phyloP scores from a whole-genome alignment of 169 alveolate genomes.

The Pseudocohnilembus persalinus region DNA sequence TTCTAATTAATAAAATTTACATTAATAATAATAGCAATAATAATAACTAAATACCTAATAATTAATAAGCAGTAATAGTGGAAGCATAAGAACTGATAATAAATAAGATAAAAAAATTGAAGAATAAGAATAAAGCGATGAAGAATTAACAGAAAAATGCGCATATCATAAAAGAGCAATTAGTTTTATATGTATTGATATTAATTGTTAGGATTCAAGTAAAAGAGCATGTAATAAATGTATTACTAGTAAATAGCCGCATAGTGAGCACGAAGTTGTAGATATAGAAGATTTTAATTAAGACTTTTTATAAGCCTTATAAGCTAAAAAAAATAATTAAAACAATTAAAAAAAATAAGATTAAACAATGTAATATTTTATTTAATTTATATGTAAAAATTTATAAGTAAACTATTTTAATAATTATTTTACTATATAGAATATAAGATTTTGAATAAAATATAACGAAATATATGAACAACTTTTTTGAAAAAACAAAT shows the following conservation, averaged over 20 bases:
- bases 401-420: too few relatives aligned
- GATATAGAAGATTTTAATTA: background rate
- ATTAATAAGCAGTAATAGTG: too few relatives aligned
- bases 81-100: background rate
- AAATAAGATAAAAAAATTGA: background rate
- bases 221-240: background rate
- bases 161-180: background rate
- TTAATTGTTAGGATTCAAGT: background rate
- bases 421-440: too few relatives aligned
- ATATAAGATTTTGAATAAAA: too few relatives aligned
- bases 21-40: too few relatives aligned
- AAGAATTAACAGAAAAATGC: background rate
- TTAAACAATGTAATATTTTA: background rate
- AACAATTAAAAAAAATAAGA: background rate
- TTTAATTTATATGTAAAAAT: too few relatives aligned
- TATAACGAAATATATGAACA: too few relatives aligned
- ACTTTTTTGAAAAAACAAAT: too few relatives aligned
- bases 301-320: background rate
- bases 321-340: too few relatives aligned
- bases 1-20: too few relatives aligned
- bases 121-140: background rate
- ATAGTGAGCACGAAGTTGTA: background rate
- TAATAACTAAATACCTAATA: too few relatives aligned
- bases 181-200: background rate
- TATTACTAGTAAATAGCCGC: background rate